Evolutionary conservation across 768 basidiomycete species (phyloP).

Genomic region (Suillus weaverae): DNA sequence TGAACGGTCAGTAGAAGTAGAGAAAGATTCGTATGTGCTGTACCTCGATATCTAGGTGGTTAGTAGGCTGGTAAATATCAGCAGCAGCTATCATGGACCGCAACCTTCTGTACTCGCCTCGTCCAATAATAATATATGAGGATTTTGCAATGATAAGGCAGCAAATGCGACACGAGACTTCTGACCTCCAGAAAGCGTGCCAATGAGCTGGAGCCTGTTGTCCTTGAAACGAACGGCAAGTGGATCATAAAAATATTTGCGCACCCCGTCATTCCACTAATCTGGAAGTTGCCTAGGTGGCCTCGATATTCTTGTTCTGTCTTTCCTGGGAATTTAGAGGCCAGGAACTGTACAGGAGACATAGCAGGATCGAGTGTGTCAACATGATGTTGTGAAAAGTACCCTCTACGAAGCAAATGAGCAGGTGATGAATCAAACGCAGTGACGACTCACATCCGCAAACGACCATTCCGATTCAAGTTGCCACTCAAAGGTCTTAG

Average conservation of each 20-base stretch:
- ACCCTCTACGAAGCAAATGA: slow-evolving; percentile 51
- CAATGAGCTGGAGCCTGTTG: slow-evolving; percentile 78
- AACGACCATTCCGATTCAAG: slow-evolving; percentile 86
- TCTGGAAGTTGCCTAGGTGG: slow-evolving; percentile 97
- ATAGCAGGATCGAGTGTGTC: slow-evolving; percentile 82
- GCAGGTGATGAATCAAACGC: slow-evolving; percentile 8
- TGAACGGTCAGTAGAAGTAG: slow-evolving; percentile 4
- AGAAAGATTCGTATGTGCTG: slow-evolving; percentile 9
- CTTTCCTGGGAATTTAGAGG: slow-evolving; percentile 88
- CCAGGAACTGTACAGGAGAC: slow-evolving; percentile 93
- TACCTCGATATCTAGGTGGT: slow-evolving; percentile 94
- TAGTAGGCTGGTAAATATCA: slow-evolving; percentile 65
- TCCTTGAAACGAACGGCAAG: not conserved
- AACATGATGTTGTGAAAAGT: slow-evolving; percentile 96
- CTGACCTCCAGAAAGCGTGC: slow-evolving; percentile 92
- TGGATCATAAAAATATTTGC: slow-evolving; percentile 15
- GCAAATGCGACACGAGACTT: slow-evolving; percentile 96
- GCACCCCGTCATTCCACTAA: slow-evolving; percentile 92
- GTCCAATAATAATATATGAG: slow-evolving; percentile 91
- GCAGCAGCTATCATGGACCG: slow-evolving; percentile 10
- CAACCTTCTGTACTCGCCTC: slow-evolving; percentile 59
- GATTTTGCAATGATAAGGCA: slow-evolving; percentile 78
- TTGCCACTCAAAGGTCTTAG: slow-evolving; percentile 74
- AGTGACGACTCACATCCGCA: slow-evolving; percentile 66
- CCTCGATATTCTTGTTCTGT: slow-evolving; percentile 93